A percentile compares a stretch with the other conserved stretches of the same genome.
These are phyloP conservation scores for Hordeum pubiflorum DNA, from an alignment of 202 grass and related monocot genomes.

Conservation along the genomic window DNA sequence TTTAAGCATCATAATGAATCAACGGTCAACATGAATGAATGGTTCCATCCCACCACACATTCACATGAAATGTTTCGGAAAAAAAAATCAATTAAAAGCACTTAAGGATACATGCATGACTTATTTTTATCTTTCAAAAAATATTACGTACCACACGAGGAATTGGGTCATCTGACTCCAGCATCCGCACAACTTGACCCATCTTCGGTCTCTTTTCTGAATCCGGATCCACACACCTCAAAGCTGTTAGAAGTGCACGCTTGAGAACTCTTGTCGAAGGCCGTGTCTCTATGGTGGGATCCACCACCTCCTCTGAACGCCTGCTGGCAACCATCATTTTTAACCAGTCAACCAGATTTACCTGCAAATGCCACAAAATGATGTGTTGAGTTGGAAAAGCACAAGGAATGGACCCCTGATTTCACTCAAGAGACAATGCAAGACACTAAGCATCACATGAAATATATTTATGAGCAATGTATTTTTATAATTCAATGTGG, in stretches of 20 bases:
- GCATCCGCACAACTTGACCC: slow-evolving; percentile 87
- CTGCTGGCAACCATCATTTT: slow-evolving; percentile 95
- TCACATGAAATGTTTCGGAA: background rate
- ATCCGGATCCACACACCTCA: slow-evolving; percentile 97
- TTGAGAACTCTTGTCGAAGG: slow-evolving; percentile 85
- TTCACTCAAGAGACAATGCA: background rate
- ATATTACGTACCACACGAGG: slow-evolving; percentile 54
- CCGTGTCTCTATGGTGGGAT: slow-evolving; percentile 73
- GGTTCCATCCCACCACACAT: background rate
- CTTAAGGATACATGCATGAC: background rate
- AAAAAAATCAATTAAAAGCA: background rate
- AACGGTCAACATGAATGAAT: background rate
- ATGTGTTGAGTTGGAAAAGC: slow-evolving; percentile 7
- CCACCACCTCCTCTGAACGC: slow-evolving; percentile 89
- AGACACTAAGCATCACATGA: background rate
- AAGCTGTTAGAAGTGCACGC: slow-evolving; percentile 73
- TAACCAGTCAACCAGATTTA: slow-evolving; percentile 98
- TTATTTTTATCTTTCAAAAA: background rate
- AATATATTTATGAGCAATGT: background rate
- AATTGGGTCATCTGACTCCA: slow-evolving; percentile 83
- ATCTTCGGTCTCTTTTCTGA: slow-evolving; percentile 94
- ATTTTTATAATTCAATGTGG: background rate
- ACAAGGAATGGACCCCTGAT: background rate
- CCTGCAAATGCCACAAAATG: slow-evolving; percentile 39
- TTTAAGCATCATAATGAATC: slow-evolving; percentile 11